Conservation (phyloP, 345 rosid genomes). For the Boechera stricta region DNA sequence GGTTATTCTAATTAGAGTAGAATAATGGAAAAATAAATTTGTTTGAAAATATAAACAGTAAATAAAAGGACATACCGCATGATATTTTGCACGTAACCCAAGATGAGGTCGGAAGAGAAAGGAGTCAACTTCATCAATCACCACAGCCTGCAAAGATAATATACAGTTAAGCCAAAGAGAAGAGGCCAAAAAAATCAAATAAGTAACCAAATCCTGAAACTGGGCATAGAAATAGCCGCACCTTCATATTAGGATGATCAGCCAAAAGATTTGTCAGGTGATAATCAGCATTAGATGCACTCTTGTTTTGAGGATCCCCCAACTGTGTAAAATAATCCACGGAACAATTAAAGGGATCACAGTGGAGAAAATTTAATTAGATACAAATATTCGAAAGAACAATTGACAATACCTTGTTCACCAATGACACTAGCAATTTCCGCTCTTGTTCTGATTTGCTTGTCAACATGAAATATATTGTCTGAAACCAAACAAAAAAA, state of each 20-base stretch:
- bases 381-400: conserved; percentile 11
- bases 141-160: conserved; percentile 69
- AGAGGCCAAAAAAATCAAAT: conserved; percentile 11
- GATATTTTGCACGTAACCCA: conserved; percentile 84
- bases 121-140: conserved; percentile 88
- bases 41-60: neutral
- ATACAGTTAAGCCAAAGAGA: conserved; percentile 23
- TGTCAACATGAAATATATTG: conserved; percentile 69
- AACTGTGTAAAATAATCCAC: conserved; percentile 57
- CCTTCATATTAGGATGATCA: conserved; percentile 99
- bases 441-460: conserved; percentile 97
- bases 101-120: conserved; percentile 93
- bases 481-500: conserved; percentile 54
- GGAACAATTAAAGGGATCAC: conserved; percentile 23
- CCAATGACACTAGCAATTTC: conserved; percentile 76
- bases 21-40: neutral
- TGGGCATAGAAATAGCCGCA: conserved; percentile 33
- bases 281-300: conserved; percentile 96
- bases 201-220: neutral
- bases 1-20: neutral
- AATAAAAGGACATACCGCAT: conserved; percentile 66
- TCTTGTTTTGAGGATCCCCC: conserved; percentile 96
- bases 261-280: conserved; percentile 87
- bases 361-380: neutral
- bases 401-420: conserved; percentile 70